These are phyloP conservation scores for Cyclocybe cylindracea DNA, from an alignment of 768 basidiomycete species.

Conservation along the genomic window DNA sequence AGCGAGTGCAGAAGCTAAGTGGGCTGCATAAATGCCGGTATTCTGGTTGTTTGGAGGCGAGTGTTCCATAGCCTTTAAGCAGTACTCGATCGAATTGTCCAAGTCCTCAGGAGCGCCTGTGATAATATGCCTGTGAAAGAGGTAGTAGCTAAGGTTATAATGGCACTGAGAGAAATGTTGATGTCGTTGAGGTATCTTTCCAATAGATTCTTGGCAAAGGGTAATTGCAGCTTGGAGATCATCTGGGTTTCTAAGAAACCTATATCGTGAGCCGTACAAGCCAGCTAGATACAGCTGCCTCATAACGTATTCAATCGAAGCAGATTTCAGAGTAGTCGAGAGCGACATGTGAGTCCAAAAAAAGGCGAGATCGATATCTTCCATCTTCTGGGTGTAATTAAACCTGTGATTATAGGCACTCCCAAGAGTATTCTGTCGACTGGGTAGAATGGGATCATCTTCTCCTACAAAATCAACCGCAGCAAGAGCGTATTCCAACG, in stretches of 20 bases:
- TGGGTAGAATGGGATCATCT: background rate
- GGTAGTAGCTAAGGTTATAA: conserved; percentile 1
- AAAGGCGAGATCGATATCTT: conserved; percentile 6
- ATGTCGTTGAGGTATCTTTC: background rate
- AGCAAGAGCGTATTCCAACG: background rate
- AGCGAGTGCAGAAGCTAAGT: background rate
- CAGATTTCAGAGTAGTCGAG: background rate
- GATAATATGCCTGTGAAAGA: background rate
- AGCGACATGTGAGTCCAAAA: conserved; percentile 6
- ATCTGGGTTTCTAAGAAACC: background rate
- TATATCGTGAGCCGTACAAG: conserved; percentile 3
- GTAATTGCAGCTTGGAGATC: conserved; percentile 4
- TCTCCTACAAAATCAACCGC: conserved; percentile 1
- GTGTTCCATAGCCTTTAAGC: background rate
- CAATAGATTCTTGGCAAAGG: background rate
- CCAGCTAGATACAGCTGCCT: background rate
- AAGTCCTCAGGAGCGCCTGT: background rate
- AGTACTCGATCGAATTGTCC: conserved; percentile 4
- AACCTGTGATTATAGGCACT: conserved; percentile 3
- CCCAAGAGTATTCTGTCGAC: background rate
- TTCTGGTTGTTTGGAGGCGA: background rate
- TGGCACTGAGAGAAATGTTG: background rate
- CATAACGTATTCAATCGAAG: background rate
- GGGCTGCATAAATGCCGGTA: conserved; percentile 2
- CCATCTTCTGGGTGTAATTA: background rate